Percentiles rank a stretch among this genome's conserved stretches.
Conservation (phyloP, 2,329 filamentous ascomycete species). For the Colletotrichum sp. region DNA sequence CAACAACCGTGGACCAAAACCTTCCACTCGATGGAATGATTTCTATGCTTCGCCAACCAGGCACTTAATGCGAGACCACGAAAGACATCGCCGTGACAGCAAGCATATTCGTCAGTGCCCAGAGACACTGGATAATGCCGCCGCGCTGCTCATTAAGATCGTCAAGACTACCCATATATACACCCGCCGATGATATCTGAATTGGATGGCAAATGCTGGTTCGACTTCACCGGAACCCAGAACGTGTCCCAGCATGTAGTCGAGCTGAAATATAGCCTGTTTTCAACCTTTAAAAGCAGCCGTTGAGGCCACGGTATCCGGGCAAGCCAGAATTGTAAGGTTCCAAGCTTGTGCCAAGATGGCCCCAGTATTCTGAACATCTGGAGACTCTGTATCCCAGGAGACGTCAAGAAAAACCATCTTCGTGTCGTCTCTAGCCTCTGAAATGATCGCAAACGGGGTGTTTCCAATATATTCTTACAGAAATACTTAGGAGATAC, state of each 20-base stretch:
- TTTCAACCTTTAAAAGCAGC: not conserved
- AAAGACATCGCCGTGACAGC: fast-evolving
- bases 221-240: not conserved
- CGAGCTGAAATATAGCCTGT: not conserved
- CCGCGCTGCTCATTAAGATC: not conserved
- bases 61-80: not conserved
- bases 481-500: fast-evolving
- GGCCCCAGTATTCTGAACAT: not conserved
- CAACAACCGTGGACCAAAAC: fast-evolving
- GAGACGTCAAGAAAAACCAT: not conserved
- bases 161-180: not conserved
- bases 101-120: fast-evolving
- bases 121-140: not conserved
- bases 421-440: not conserved
- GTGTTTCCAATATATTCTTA: fast-evolving
- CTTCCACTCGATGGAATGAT: not conserved
- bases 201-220: fast-evolving
- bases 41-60: fast-evolving
- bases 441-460: fast-evolving
- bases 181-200: not conserved
- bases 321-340: not conserved
- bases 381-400: not conserved
- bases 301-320: fast-evolving
- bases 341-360: too few species aligned
- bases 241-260: not conserved